These are phyloP conservation scores for Chondrostereum purpureum DNA, from an alignment of 1,284 basidiomycete species.

Conservation along the genomic window DNA sequence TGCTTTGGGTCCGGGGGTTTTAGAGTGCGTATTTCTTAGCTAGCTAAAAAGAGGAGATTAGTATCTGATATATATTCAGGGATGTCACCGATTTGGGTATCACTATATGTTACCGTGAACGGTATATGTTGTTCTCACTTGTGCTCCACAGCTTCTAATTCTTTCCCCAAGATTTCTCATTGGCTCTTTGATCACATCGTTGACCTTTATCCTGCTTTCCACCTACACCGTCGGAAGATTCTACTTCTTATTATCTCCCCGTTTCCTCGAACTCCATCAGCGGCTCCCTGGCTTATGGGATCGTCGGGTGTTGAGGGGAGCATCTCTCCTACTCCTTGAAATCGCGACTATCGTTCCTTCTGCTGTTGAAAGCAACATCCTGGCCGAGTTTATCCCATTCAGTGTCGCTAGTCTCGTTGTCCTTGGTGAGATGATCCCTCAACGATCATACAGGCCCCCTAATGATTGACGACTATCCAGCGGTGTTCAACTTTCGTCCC, in stretches of 20 bases:
- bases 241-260: slow-evolving; percentile 23
- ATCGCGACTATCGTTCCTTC: slow-evolving; percentile 37
- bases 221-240: slow-evolving; percentile 34
- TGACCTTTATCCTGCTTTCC: slow-evolving; percentile 36
- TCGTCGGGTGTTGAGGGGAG: slow-evolving; percentile 25
- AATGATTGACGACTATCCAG: no score
- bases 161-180: slow-evolving; percentile 30
- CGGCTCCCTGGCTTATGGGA: slow-evolving; percentile 21
- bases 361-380: slow-evolving; percentile 27
- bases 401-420: slow-evolving; percentile 42
- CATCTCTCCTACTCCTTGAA: slow-evolving; percentile 41
- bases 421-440: no score
- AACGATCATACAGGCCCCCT: no score
- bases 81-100: slow-evolving; percentile 14
- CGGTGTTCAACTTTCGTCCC: not conserved
- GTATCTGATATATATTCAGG: slow-evolving; percentile 7
- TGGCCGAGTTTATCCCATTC: slow-evolving; percentile 42
- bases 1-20: slow-evolving; percentile 32
- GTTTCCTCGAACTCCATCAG: slow-evolving; percentile 21
- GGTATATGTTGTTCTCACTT: slow-evolving; percentile 20
- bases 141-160: slow-evolving; percentile 4
- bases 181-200: slow-evolving; percentile 33
- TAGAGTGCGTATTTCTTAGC: slow-evolving; percentile 25
- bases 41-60: not conserved
- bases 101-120: slow-evolving; percentile 30